These are phyloP conservation scores for Eucalyptus sideroxylon DNA, from an alignment of 345 rosid genomes.

Conservation along the genomic window DNA sequence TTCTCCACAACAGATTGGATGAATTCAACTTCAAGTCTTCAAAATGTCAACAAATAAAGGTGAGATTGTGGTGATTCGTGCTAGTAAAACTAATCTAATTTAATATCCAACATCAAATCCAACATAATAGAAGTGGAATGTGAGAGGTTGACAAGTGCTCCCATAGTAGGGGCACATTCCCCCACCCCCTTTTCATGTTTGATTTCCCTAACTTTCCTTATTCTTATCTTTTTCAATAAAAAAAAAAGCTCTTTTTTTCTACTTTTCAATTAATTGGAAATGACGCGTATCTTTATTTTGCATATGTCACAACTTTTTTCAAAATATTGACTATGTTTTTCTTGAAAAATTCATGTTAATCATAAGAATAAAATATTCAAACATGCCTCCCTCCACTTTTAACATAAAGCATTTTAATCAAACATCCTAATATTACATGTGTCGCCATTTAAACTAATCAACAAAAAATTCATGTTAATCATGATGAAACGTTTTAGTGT, in stretches of 20 bases:
- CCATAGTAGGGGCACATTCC: not conserved
- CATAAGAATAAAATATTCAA: not conserved
- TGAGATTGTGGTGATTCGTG: not conserved
- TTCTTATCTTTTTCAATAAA: not conserved
- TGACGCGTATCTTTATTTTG: not conserved
- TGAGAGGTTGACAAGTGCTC: not conserved
- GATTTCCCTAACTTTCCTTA: not conserved
- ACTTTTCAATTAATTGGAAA: not conserved
- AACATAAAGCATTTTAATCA: not conserved
- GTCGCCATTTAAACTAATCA: not conserved
- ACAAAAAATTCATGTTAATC: not conserved
- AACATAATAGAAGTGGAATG: not conserved
- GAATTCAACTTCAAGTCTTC: not conserved
- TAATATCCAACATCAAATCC: not conserved
- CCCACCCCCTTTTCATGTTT: not conserved
- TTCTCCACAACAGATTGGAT: not conserved
- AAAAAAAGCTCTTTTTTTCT: not conserved
- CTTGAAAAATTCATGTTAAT: not conserved
- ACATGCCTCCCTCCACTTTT: not conserved
- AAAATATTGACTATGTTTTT: not conserved
- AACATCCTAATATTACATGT: not conserved
- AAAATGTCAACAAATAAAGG: not conserved
- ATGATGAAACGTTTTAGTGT: not conserved
- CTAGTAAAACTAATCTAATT: not conserved
- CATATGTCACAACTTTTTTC: not conserved